Conservation (phyloP, 139 green algal genomes). For the Chlamydomonas urium region DNA sequence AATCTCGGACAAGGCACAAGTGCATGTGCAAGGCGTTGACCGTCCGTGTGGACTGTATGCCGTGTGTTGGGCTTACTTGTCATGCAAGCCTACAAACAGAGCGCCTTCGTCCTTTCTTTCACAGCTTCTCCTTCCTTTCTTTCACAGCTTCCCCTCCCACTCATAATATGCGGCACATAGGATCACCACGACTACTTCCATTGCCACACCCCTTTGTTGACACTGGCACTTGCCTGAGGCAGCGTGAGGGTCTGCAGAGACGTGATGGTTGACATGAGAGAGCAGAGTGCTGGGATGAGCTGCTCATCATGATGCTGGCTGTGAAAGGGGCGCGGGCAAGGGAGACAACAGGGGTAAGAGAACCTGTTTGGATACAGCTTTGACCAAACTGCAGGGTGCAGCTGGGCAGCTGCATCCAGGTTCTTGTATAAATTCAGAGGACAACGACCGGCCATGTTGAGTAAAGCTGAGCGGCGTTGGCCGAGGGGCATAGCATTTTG, state of each 20-base stretch:
- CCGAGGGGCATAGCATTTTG: not conserved
- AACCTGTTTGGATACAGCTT: not conserved
- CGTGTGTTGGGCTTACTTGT: too few species aligned
- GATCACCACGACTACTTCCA: too few species aligned
- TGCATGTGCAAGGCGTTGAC: too few species aligned
- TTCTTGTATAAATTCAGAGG: not conserved
- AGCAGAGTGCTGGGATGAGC: not conserved
- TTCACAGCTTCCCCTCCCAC: too few species aligned
- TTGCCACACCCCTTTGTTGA: too few species aligned
- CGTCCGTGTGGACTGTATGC: too few species aligned
- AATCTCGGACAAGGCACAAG: too few species aligned
- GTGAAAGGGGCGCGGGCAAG: not conserved
- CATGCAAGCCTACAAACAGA: too few species aligned
- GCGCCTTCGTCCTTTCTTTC: too few species aligned
- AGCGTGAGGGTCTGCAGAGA: conserved; percentile 9
- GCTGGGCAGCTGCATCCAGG: not conserved
- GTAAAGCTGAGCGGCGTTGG: not conserved
- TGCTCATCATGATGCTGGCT: conserved; percentile 8
- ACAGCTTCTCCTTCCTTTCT: too few species aligned
- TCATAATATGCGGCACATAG: too few species aligned
- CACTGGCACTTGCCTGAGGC: not conserved
- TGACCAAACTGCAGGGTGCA: not conserved
- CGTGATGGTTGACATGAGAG: not conserved
- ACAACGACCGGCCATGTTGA: not conserved
- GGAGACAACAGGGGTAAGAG: not conserved